Conservation (phyloP, 371 early-diverging fungal genomes). For the Saksenaea vasiformis region DNA sequence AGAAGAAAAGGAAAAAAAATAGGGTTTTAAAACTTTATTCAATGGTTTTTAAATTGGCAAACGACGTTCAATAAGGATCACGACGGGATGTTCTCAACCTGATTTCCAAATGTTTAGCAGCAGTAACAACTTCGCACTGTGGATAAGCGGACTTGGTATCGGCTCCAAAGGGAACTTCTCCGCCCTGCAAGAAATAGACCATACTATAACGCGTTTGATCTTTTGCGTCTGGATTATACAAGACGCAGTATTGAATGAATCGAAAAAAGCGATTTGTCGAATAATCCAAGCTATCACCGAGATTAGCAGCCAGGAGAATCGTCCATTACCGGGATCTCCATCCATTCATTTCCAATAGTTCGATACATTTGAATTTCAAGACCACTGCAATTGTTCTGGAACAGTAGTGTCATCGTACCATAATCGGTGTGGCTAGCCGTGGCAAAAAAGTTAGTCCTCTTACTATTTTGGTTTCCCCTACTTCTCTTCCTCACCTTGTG, state of each 20-base stretch:
- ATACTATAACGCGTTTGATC: slow-evolving; percentile 56
- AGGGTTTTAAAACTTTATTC: neutral
- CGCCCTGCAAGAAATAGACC: slow-evolving; percentile 59
- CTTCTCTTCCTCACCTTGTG: slow-evolving; percentile 39
- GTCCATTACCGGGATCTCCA: slow-evolving; percentile 56
- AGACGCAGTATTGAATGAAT: slow-evolving; percentile 65
- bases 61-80: neutral
- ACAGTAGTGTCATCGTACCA: slow-evolving; percentile 63
- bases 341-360: slow-evolving; percentile 34
- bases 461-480: neutral
- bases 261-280: slow-evolving; percentile 64
- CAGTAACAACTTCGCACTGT: slow-evolving; percentile 3
- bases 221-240: slow-evolving; percentile 46
- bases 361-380: slow-evolving; percentile 56
- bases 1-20: neutral
- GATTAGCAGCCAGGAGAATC: slow-evolving; percentile 59
- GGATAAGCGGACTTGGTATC: slow-evolving; percentile 16
- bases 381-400: slow-evolving; percentile 62
- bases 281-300: slow-evolving; percentile 64
- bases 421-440: slow-evolving; percentile 55
- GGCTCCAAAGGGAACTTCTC: slow-evolving; percentile 19
- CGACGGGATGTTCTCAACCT: slow-evolving; percentile 1
- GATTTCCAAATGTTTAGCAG: slow-evolving; percentile 19
- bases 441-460: neutral
- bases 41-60: neutral